Conservation (phyloP, 2,329 filamentous ascomycete genomes). For the Pestalotiopsis sp. region DNA sequence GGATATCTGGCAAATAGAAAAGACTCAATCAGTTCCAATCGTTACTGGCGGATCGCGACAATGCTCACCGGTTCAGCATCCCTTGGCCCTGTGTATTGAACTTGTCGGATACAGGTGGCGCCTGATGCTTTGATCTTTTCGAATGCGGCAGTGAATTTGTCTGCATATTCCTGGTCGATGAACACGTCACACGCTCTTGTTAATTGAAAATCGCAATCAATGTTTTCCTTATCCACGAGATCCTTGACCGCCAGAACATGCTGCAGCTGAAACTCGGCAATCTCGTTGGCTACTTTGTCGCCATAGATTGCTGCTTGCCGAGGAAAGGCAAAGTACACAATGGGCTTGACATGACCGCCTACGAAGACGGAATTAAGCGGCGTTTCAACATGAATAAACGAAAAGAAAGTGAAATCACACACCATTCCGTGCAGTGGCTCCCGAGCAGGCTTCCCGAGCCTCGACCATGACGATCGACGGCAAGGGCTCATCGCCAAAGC, state of each 20-base stretch:
- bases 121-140: slow-evolving; percentile 28
- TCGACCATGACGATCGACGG: slow-evolving; percentile 20
- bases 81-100: slow-evolving; percentile 27
- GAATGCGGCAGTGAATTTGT: neutral
- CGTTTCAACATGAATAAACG: neutral
- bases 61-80: slow-evolving; percentile 31
- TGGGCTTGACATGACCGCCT: slow-evolving; percentile 37
- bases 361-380: no score
- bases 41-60: no score
- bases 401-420: slow-evolving; percentile 13
- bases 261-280: slow-evolving; percentile 32
- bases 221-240: slow-evolving; percentile 36
- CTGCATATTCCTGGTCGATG: neutral
- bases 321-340: slow-evolving; percentile 28
- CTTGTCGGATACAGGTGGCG: slow-evolving; percentile 27
- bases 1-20: neutral
- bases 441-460: slow-evolving; percentile 21
- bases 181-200: slow-evolving; percentile 34
- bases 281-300: slow-evolving; percentile 25
- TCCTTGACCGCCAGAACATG: slow-evolving; percentile 34
- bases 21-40: no score
- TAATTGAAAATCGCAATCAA: slow-evolving; percentile 47
- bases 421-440: slow-evolving; percentile 25
- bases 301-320: slow-evolving; percentile 21
- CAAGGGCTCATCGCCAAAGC: slow-evolving; percentile 16